Evolutionary conservation across 805 yeast species (phyloP).

Genomic region (Saccharomycopsis fermentans): DNA sequence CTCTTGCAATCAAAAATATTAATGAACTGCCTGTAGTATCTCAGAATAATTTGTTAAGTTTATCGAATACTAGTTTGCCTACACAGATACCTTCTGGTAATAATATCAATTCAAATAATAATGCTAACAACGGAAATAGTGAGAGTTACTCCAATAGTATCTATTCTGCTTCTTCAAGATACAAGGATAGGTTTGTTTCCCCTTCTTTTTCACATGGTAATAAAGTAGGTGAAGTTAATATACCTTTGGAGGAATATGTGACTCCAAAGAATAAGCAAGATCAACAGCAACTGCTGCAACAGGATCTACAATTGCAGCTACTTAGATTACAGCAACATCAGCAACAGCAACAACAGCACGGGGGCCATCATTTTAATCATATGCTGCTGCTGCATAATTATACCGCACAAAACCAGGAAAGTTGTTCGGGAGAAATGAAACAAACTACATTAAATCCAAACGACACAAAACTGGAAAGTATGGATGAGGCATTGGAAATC

Average conservation of each 20-base stretch:
- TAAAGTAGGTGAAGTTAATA: constrained; percentile 16
- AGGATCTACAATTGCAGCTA: not conserved
- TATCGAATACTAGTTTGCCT: not conserved
- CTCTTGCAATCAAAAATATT: not conserved
- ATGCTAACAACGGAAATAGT: not conserved
- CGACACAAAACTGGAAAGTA: not conserved
- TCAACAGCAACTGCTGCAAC: not conserved
- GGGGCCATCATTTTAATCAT: not conserved
- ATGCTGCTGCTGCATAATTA: not conserved
- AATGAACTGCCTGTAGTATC: not conserved
- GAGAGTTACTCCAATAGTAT: constrained; percentile 13
- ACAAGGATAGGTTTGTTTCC: not conserved
- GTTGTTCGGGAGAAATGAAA: not conserved
- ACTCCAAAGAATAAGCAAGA: not conserved
- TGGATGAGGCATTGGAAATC: not conserved
- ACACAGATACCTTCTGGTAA: not conserved
- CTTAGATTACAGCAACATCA: not conserved
- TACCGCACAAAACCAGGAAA: not conserved
- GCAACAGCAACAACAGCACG: not conserved
- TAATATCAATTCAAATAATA: not conserved
- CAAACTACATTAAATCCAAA: not conserved
- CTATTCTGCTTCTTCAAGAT: constrained; percentile 7
- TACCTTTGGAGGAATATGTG: constrained; percentile 16
- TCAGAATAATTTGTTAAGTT: not conserved
- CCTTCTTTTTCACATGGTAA: constrained; percentile 1